Percentiles rank a stretch among this genome's conserved stretches.
These are phyloP conservation scores for Luvunga scandens DNA, from an alignment of 345 rosid genomes.

Conservation along the genomic window DNA sequence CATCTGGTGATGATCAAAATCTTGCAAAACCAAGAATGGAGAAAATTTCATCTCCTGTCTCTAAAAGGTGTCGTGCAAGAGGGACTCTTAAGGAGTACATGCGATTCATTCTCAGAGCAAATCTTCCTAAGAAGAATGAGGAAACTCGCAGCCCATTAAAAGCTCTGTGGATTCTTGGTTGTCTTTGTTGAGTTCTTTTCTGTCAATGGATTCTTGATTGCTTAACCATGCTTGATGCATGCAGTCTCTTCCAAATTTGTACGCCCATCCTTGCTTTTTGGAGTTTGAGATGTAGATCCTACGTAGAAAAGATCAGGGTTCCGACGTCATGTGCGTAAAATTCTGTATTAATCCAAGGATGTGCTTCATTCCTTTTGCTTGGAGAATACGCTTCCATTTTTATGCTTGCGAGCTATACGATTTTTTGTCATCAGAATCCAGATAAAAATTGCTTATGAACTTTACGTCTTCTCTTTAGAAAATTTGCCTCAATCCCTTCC, in stretches of 20 bases:
- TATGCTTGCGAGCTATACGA: not conserved
- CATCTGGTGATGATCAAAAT: not conserved
- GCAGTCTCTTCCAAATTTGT: not conserved
- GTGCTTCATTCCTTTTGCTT: not conserved
- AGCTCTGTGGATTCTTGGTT: not conserved
- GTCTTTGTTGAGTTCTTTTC: not conserved
- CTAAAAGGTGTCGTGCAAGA: not conserved
- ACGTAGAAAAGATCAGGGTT: not conserved
- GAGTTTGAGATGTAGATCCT: not conserved
- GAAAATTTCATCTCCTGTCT: not conserved
- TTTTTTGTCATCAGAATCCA: not conserved
- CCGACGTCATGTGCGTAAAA: not conserved
- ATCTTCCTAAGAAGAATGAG: not conserved
- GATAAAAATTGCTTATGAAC: too few relatives aligned
- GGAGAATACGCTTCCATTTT: not conserved
- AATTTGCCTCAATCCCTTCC: too few relatives aligned
- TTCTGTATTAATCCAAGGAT: too few relatives aligned
- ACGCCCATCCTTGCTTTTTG: not conserved
- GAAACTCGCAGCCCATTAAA: not conserved
- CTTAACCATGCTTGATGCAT: not conserved
- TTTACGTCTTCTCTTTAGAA: too few relatives aligned
- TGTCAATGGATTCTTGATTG: not conserved
- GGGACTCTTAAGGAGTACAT: not conserved
- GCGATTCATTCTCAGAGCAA: conserved; percentile 7
- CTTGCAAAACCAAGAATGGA: conserved; percentile 8